Percentiles rank a stretch among this genome's conserved stretches.
Conservation (phyloP, 2,329 filamentous ascomycete genomes). For the Conoideocrella luteorostrata region DNA sequence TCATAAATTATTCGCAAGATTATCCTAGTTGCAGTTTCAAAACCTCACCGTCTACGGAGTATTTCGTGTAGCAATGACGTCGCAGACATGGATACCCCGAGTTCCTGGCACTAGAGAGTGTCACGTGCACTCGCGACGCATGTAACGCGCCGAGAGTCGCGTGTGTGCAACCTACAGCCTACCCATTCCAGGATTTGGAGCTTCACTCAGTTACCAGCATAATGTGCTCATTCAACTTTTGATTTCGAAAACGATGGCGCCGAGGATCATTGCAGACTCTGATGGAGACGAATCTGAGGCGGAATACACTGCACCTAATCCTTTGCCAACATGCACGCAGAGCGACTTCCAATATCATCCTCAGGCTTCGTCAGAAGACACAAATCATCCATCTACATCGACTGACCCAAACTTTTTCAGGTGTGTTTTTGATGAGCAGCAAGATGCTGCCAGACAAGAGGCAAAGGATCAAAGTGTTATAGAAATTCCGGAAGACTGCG, state of each 20-base stretch:
- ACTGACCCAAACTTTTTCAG: conserved; percentile 44
- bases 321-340: not conserved
- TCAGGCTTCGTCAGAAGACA: conserved; percentile 17
- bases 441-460: conserved; percentile 22
- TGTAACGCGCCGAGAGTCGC: too few relatives aligned
- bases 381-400: conserved; percentile 30
- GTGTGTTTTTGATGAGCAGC: conserved; percentile 40
- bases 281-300: conserved; percentile 25
- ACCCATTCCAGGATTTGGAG: too few relatives aligned
- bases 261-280: conserved; percentile 30
- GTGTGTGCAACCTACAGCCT: too few relatives aligned
- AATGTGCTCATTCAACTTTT: not conserved
- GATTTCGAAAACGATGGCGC: conserved; percentile 12
- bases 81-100: too few relatives aligned
- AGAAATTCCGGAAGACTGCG: conserved; percentile 1
- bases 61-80: too few relatives aligned
- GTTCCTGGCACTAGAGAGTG: too few relatives aligned
- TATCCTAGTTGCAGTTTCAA: too few relatives aligned
- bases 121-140: conserved; percentile 8
- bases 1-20: too few relatives aligned
- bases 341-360: conserved; percentile 5
- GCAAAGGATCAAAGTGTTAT: not conserved
- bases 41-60: too few relatives aligned
- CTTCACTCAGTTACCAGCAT: too few relatives aligned
- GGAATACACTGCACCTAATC: not conserved